Conservation (phyloP, 2,329 filamentous ascomycete genomes). For the Magnaporthiopsis incrustans region DNA sequence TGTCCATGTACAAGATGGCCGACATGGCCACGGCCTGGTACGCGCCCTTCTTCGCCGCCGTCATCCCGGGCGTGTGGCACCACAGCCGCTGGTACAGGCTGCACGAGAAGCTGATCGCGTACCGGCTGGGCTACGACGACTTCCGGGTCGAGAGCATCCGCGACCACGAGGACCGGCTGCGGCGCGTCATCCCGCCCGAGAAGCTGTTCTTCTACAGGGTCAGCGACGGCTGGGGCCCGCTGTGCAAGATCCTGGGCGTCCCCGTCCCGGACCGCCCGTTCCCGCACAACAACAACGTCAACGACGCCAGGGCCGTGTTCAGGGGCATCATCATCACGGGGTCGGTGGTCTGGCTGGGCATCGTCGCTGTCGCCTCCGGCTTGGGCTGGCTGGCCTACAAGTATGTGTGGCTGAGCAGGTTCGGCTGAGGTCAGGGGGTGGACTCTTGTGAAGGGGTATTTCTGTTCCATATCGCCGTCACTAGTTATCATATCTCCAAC, state of each 20-base stretch:
- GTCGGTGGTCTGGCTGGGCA: not conserved
- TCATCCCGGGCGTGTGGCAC: slow-evolving; percentile 22
- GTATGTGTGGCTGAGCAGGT: not conserved
- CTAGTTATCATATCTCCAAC: too few species aligned
- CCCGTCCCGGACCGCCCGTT: slow-evolving; percentile 25
- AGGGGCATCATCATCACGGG: slow-evolving; percentile 4
- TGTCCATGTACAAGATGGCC: slow-evolving; percentile 25
- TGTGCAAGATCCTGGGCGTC: slow-evolving; percentile 26
- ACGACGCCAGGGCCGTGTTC: slow-evolving; percentile 1
- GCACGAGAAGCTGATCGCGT: slow-evolving; percentile 13
- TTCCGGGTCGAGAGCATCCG: slow-evolving; percentile 8
- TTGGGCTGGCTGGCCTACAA: slow-evolving; percentile 1
- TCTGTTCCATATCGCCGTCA: too few species aligned
- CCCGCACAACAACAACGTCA: slow-evolving; percentile 24
- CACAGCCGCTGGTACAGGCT: slow-evolving; percentile 23
- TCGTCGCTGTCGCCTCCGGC: not conserved
- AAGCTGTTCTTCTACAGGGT: slow-evolving; percentile 27
- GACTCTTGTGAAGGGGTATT: too few species aligned
- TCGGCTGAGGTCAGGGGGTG: not conserved
- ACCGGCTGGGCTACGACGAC: slow-evolving; percentile 22
- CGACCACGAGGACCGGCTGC: slow-evolving; percentile 21
- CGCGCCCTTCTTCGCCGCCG: slow-evolving; percentile 24
- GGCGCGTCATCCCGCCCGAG: slow-evolving; percentile 23
- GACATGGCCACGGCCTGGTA: slow-evolving; percentile 25
- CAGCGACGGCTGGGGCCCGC: slow-evolving; percentile 25